Conservation (phyloP, 176 grass and related monocot genomes). For the Stipa capillata region DNA sequence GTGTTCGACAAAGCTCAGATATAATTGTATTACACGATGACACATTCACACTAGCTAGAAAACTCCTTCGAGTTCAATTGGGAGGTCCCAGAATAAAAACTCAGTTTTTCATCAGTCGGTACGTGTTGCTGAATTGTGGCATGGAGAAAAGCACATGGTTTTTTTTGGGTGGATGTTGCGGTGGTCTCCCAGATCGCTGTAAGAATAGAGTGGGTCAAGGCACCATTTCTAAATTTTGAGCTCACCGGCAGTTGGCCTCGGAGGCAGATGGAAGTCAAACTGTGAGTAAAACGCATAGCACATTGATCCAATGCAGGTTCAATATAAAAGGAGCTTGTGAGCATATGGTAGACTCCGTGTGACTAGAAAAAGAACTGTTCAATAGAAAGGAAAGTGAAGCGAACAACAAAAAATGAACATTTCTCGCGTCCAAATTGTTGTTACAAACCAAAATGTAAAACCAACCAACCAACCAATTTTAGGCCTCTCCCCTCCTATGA, state of each 20-base stretch:
- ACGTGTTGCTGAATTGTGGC: too few species aligned
- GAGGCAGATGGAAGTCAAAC: background rate
- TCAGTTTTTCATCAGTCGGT: background rate
- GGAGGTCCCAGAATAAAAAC: background rate
- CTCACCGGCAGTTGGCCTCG: background rate
- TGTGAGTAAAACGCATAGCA: background rate
- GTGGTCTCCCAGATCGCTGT: background rate
- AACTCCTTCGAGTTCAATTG: background rate
- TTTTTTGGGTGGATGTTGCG: too few species aligned
- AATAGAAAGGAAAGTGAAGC: background rate
- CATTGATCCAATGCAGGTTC: background rate
- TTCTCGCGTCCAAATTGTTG: background rate
- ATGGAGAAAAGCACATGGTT: too few species aligned
- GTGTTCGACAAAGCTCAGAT: background rate
- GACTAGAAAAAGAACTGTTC: background rate
- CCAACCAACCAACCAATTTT: background rate
- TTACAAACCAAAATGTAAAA: conserved; percentile 18
- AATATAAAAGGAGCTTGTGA: too few species aligned
- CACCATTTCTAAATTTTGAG: background rate
- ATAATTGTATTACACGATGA: background rate
- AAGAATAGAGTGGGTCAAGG: background rate
- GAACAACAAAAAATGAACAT: background rate
- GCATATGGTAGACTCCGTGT: background rate
- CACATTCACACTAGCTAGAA: background rate
- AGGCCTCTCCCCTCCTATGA: background rate